These are phyloP conservation scores for Hanseniaspora osmophila DNA, from an alignment of 805 yeast species.

Conservation along the genomic window DNA sequence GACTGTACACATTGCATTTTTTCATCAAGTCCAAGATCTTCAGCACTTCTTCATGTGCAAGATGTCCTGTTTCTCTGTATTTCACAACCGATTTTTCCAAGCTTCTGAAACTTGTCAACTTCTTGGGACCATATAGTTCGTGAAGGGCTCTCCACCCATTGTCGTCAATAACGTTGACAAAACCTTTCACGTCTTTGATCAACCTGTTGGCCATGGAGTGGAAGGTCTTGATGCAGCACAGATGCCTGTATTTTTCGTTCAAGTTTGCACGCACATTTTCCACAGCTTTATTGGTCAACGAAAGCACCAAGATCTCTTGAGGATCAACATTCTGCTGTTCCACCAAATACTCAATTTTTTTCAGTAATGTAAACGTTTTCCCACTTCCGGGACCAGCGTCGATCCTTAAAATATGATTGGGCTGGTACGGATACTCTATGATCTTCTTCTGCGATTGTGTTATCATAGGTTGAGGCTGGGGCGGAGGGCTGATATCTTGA, in stretches of 20 bases:
- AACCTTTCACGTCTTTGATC: constrained; percentile 27
- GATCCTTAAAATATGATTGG: constrained; percentile 32
- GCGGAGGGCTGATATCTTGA: too few species aligned
- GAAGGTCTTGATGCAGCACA: constrained; percentile 40
- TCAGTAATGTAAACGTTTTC: constrained; percentile 45
- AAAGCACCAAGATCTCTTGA: constrained; percentile 41
- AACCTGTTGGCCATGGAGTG: constrained; percentile 46
- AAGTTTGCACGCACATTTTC: constrained; percentile 28
- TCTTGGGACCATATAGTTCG: constrained; percentile 18
- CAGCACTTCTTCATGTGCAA: constrained; percentile 10
- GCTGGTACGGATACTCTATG: constrained; percentile 27
- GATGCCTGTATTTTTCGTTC: constrained; percentile 7
- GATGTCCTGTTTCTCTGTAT: constrained; percentile 2
- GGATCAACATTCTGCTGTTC: constrained; percentile 28
- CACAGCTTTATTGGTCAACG: constrained; percentile 60
- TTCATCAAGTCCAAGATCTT: constrained; percentile 18
- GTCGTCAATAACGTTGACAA: constrained; percentile 37
- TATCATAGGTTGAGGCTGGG: constrained; percentile 9
- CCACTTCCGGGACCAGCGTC: constrained; percentile 70
- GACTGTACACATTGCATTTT: constrained; percentile 22
- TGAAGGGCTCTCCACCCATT: constrained; percentile 35
- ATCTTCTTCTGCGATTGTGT: constrained; percentile 35
- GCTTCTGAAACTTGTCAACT: constrained; percentile 12
- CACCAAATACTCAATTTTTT: constrained; percentile 37
- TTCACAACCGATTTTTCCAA: constrained; percentile 7